Evolutionary conservation across 768 basidiomycete species (phyloP), one percentile per base, ranked within the genome.

Genomic region (Termitomyces bulborhizus): DNA sequence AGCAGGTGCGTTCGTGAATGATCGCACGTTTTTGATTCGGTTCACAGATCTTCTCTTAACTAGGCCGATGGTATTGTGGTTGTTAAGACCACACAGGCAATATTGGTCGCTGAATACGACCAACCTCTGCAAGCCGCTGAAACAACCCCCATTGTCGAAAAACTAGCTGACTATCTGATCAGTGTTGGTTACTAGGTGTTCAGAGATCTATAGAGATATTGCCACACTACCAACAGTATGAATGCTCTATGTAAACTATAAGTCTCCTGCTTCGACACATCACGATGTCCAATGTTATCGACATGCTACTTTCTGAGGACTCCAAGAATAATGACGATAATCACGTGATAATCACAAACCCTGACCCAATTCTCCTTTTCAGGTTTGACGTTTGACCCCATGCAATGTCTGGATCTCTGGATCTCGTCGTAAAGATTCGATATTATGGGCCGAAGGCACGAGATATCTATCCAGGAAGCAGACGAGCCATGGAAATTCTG

Each of bases 41-140:
- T 54, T n/a, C 51, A 24, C 6, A n/a, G 31, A 11, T 31, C 42
- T 42, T 32, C 3, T 16, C 21, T 32, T 11, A 11, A 16, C 32
- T 64, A 95, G 93, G 78, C 76, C 21, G 83, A 90, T 67, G 94
- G 95, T 1, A 81, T 76, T 37, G 68, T 84, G 58, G 63, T 93
- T 56, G 84, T 89, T 46, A 89, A 88, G 76, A 95, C 92, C 16
- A 86, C 79, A 57, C 87, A 90, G 64, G 92, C 90, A n/a, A 73
- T 96, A 54, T 75, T 98, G 51, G 84, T 97, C 21, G 81, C 83
- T 5, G 85, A 86, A 65, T 98, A 96, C 69, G 56, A 56, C 0
- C 72, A 76, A 5, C 91, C 91, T 0, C 65, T 68, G 40, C 86
- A 88, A 66, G 85, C 83, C 2, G 62, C 72, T 15, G 93, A 95